phyloP scores from a whole-genome alignment of 75 land plant genomes.

The Pinus taeda region DNA sequence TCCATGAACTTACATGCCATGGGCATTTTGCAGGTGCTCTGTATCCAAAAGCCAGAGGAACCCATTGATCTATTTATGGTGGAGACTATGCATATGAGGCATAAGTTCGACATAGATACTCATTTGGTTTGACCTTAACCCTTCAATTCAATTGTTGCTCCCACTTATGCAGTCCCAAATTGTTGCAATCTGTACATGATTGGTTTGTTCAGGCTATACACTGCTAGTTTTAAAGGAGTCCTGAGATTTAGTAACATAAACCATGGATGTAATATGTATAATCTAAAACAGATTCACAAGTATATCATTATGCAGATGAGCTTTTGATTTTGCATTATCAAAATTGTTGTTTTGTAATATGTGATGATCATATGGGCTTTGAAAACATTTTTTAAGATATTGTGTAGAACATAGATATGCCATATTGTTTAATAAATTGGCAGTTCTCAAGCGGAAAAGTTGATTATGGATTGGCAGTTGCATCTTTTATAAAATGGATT shows the following conservation, averaged over 20 bases:
- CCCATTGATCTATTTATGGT: slow-evolving; percentile 97
- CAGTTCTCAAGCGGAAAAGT: too few species aligned
- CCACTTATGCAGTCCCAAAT: background rate
- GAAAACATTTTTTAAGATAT: too few species aligned
- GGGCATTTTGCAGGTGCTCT: slow-evolving; percentile 61
- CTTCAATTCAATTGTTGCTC: background rate
- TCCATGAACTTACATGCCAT: background rate
- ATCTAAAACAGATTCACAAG: too few species aligned
- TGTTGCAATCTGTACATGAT: background rate
- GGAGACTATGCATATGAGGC: slow-evolving; percentile 99
- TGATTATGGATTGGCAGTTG: too few species aligned
- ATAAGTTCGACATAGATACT: slow-evolving; percentile 95
- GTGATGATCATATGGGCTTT: too few species aligned
- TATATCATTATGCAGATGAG: too few species aligned
- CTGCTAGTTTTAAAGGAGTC: background rate
- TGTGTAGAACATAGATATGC: too few species aligned
- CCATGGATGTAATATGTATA: too few species aligned
- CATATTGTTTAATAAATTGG: too few species aligned
- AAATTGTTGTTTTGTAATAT: too few species aligned
- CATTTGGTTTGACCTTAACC: slow-evolving; percentile 59
- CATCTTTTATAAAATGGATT: too few species aligned
- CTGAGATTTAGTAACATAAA: background rate
- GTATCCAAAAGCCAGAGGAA: slow-evolving; percentile 88
- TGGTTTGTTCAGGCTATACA: background rate
- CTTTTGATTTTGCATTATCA: too few species aligned